Base-by-base conservation (phyloP, 2,329 filamentous ascomycete species). In the Neofusicoccum sp. region DNA sequence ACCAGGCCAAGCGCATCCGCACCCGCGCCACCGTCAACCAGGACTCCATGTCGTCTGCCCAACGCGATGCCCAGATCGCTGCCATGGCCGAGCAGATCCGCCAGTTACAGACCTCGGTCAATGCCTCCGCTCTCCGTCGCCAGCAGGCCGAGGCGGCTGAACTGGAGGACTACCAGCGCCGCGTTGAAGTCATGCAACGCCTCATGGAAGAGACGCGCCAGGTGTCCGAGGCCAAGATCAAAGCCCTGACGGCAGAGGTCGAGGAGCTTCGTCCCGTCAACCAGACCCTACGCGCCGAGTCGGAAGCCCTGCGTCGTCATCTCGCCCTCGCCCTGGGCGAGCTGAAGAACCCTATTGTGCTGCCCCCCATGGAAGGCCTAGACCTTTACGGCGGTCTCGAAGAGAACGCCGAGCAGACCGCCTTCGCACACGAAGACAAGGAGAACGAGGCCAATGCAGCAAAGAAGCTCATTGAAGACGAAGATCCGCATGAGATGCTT, bases 71-170 rank as follows among this genome's bases (percentile, higher is more conserved):
- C 3, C 91, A 98, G 75, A 96, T 99, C 69, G 82, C 86, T 1
- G 90, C 92, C 70, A 98, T 99, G 95, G 89, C 91, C 8, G 93
- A 96, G 70, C 95, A 96, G 66, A 99, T 99, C 66, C 90, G 92
- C 20, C 78, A 82, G 30, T 81, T 99, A 56, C 93, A 98, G 74
- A 82, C 96, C 64, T 91, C 80, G 56, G 83, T 88, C 64, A 86
- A 82, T 64, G 73, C 76, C 65, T 83, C 78, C 68, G 77, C 69
- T 41, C 69, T 73, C 64, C 85, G 82, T 67, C 85, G 83, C 57
- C 91, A 95, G 75, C 88, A 90, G 72, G 90, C 93, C 68, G 89
- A 86, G 65, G 90, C 92, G 65, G 91, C 95, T 73, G 89, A 88
- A 67, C 80, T 99, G 26, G 95, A 98, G 69, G 92, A 96, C 74